Percentiles rank a stretch among this genome's conserved stretches.
These are phyloP conservation scores for Rutstroemia sp. DNA, from an alignment of 2,329 filamentous ascomycete genomes.

Conservation along the genomic window DNA sequence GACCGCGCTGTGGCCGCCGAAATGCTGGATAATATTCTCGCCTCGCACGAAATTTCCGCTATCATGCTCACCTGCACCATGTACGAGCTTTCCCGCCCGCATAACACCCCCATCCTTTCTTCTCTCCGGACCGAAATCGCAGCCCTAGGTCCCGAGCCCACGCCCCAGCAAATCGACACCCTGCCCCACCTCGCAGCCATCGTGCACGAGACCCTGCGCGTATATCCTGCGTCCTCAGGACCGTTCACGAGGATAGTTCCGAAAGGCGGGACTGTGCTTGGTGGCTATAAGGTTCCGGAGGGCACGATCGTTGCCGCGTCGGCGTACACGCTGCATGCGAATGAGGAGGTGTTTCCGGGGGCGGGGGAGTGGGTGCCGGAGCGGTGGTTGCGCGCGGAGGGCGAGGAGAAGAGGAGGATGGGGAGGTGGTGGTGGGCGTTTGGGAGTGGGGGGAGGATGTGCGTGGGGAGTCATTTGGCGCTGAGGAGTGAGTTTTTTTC, in stretches of 20 bases:
- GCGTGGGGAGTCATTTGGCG: conserved; percentile 59
- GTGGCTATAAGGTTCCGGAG: conserved; percentile 35
- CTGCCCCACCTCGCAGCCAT: conserved; percentile 46
- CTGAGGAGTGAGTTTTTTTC: conserved; percentile 36
- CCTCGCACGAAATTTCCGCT: conserved; percentile 68
- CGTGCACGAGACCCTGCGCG: conserved; percentile 47
- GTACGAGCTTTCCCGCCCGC: conserved; percentile 43
- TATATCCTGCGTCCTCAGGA: conserved; percentile 46
- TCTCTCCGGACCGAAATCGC: conserved; percentile 16
- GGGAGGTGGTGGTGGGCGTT: conserved; percentile 57
- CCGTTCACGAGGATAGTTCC: conserved; percentile 36
- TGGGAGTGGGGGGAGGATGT: conserved; percentile 57
- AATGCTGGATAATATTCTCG: conserved; percentile 65
- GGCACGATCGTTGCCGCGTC: conserved; percentile 42
- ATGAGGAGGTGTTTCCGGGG: conserved; percentile 39
- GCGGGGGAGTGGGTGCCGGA: conserved; percentile 42
- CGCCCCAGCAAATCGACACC: conserved; percentile 32
- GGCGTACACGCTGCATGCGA: conserved; percentile 45
- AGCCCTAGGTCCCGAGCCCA: conserved; percentile 13
- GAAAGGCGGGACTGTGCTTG: conserved; percentile 26
- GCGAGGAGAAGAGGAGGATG: conserved; percentile 32
- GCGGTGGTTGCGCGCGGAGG: conserved; percentile 39
- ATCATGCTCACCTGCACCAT: conserved; percentile 56
- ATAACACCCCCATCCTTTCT: conserved; percentile 20
- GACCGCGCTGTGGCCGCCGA: conserved; percentile 50